Conservation (phyloP, 1,284 basidiomycete genomes). For the Marasmius fiardii region DNA sequence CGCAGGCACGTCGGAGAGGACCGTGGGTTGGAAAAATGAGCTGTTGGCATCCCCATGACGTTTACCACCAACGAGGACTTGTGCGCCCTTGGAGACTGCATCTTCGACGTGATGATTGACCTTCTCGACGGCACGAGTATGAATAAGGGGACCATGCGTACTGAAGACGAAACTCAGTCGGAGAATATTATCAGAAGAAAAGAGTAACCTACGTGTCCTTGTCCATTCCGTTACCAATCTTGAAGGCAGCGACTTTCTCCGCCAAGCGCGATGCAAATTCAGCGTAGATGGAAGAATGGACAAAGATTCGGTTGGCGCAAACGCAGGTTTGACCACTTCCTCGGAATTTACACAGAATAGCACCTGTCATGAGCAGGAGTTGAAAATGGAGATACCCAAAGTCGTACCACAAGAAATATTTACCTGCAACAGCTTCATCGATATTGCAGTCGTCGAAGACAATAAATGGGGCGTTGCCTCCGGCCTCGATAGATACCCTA, state of each 20-base stretch:
- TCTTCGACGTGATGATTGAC: conserved; percentile 86
- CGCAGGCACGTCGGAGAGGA: conserved; percentile 83
- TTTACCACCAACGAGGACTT: conserved; percentile 86
- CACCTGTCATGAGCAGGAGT: conserved; percentile 42
- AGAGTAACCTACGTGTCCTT: conserved; percentile 58
- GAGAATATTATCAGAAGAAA: background rate
- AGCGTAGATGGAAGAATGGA: conserved; percentile 82
- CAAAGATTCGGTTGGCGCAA: conserved; percentile 83
- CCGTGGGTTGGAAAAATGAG: conserved; percentile 84
- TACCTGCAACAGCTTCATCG: conserved; percentile 87
- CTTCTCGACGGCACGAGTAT: conserved; percentile 83
- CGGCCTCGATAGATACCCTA: conserved; percentile 82
- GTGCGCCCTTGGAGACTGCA: conserved; percentile 80
- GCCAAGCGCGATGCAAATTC: conserved; percentile 83
- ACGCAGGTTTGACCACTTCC: conserved; percentile 89
- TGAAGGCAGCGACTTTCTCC: conserved; percentile 85
- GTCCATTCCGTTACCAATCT: conserved; percentile 88
- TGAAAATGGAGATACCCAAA: conserved; percentile 4
- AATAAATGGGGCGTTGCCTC: conserved; percentile 92
- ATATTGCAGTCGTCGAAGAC: conserved; percentile 97
- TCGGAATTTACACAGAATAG: conserved; percentile 90
- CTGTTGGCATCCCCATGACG: conserved; percentile 55
- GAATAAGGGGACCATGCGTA: conserved; percentile 95
- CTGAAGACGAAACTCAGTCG: conserved; percentile 28
- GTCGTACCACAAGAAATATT: too few relatives aligned